A percentile compares a stretch with the other conserved stretches of the same genome.
Conservation (phyloP, 75 land plant species). For the Chamaecyparis obtusa region DNA sequence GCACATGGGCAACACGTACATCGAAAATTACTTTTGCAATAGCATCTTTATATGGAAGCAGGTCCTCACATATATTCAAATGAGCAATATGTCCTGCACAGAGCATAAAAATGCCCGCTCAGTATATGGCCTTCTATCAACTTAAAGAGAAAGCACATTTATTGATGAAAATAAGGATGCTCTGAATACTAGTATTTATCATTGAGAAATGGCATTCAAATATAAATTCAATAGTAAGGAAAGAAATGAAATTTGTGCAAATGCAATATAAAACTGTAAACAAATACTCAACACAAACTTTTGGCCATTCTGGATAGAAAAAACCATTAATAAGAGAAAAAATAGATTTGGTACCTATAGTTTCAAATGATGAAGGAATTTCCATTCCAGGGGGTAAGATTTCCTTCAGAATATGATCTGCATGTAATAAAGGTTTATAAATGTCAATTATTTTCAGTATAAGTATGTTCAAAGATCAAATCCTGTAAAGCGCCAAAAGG, state of each 20-base stretch:
- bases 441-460: not conserved
- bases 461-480: not conserved
- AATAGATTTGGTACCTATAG: conserved; percentile 65
- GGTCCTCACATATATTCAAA: conserved; percentile 73
- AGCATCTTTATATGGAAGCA: conserved; percentile 72
- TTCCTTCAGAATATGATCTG: conserved; percentile 87
- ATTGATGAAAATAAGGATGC: not conserved
- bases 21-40: conserved; percentile 92
- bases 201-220: not conserved
- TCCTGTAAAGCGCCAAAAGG: not conserved
- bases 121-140: not conserved
- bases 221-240: not conserved
- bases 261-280: not conserved
- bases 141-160: too few relatives aligned
- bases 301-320: not conserved
- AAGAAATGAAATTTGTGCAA: not conserved
- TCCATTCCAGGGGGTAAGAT: conserved; percentile 80
- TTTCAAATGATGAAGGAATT: conserved; percentile 93
- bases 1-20: conserved; percentile 45
- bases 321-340: conserved; percentile 8
- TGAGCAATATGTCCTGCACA: conserved; percentile 95
- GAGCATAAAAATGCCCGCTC: not conserved
- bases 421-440: conserved; percentile 14
- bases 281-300: conserved; percentile 3
- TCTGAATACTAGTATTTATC: not conserved